These are phyloP conservation scores for Conringia planisiliqua DNA, from an alignment of 345 rosid species.

Conservation along the genomic window DNA sequence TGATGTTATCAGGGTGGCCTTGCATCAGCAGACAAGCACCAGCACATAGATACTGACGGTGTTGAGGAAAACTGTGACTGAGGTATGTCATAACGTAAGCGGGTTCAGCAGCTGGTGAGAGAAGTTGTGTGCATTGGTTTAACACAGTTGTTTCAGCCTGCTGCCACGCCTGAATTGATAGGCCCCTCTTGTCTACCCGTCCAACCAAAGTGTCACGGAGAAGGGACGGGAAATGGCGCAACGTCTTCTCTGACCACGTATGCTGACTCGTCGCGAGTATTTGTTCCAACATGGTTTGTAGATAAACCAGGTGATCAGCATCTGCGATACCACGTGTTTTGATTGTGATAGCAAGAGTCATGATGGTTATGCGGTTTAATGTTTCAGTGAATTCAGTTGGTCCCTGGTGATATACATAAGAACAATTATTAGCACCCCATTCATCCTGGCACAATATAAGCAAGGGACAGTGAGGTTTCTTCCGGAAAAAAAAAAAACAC, in stretches of 20 bases:
- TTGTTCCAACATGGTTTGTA: slow-evolving; percentile 90
- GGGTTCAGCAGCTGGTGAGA: slow-evolving; percentile 81
- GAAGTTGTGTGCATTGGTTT: slow-evolving; percentile 89
- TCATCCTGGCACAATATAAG: slow-evolving; percentile 11
- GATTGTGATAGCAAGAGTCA: slow-evolving; percentile 87
- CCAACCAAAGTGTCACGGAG: slow-evolving; percentile 67
- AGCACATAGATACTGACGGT: slow-evolving; percentile 86
- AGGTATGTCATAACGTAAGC: slow-evolving; percentile 71
- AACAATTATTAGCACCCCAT: slow-evolving; percentile 9
- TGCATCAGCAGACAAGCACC: slow-evolving; percentile 98
- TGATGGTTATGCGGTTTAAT: slow-evolving; percentile 75
- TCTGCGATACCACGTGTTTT: slow-evolving; percentile 98
- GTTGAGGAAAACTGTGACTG: slow-evolving; percentile 74
- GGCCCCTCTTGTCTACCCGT: slow-evolving; percentile 66
- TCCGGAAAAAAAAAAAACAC: not conserved
- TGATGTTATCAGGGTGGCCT: slow-evolving; percentile 86
- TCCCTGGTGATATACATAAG: slow-evolving; percentile 54
- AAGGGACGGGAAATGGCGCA: slow-evolving; percentile 76
- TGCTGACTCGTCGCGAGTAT: slow-evolving; percentile 88
- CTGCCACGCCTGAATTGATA: slow-evolving; percentile 81
- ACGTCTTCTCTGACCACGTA: slow-evolving; percentile 92
- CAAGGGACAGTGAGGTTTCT: not conserved
- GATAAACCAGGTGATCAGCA: slow-evolving; percentile 87
- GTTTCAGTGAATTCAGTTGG: slow-evolving; percentile 99
- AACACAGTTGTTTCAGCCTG: slow-evolving; percentile 89